phyloP scores from a whole-genome alignment of 1,284 basidiomycete species.

The Malassezia vespertilionis region DNA sequence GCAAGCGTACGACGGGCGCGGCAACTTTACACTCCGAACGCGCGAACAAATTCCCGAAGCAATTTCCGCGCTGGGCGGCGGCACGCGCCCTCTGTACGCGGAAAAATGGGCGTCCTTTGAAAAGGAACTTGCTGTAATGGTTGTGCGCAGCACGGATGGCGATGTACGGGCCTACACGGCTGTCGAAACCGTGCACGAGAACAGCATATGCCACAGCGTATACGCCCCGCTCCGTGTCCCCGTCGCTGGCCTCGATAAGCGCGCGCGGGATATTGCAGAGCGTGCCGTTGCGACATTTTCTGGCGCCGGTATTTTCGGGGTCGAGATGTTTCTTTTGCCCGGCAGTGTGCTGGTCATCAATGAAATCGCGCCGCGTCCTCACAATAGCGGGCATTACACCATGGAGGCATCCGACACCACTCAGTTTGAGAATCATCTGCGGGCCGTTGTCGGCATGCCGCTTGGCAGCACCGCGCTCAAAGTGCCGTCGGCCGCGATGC shows the following conservation, averaged over 20 bases:
- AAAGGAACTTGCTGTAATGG: conserved; percentile 93
- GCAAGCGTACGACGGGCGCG: conserved; percentile 88
- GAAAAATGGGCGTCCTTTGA: conserved; percentile 85
- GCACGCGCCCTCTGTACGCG: conserved; percentile 60
- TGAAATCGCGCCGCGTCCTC: conserved; percentile 96
- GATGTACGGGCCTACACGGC: conserved; percentile 75
- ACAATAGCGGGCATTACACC: conserved; percentile 99
- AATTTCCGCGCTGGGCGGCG: conserved; percentile 52
- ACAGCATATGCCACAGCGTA: conserved; percentile 87
- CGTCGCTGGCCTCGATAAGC: conserved; percentile 53
- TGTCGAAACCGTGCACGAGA: conserved; percentile 89
- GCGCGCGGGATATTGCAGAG: conserved; percentile 67
- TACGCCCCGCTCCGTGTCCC: conserved; percentile 59
- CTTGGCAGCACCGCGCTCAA: conserved; percentile 79
- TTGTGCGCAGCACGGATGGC: conserved; percentile 62
- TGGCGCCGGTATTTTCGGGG: conserved; percentile 91
- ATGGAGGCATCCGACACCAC: conserved; percentile 93
- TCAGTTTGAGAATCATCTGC: conserved; percentile 95
- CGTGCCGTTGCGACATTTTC: conserved; percentile 64
- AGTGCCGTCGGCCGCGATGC: conserved; percentile 78
- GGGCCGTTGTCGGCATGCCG: conserved; percentile 82
- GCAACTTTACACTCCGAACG: conserved; percentile 68
- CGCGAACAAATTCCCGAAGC: conserved; percentile 56
- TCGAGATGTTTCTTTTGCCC: conserved; percentile 89
- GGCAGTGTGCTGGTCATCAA: conserved; percentile 81